These are phyloP conservation scores for Macaranga tanarius DNA, from an alignment of 441 rosid species.

Conservation along the genomic window DNA sequence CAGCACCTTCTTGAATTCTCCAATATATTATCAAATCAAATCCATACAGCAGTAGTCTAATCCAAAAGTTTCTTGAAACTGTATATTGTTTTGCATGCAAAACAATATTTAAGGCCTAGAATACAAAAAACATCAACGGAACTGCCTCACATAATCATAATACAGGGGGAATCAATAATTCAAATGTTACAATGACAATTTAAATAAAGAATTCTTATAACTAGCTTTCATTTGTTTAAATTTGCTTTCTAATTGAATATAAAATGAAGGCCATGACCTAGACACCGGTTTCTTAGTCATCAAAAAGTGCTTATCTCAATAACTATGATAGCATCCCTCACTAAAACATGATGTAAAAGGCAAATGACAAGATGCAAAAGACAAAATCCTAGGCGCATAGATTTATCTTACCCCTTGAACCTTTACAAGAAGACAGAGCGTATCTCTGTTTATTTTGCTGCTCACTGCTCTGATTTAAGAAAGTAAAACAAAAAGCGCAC, in stretches of 20 bases:
- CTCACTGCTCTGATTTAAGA: constrained; percentile 64
- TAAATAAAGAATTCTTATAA: background rate
- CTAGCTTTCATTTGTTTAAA: background rate
- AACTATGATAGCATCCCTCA: background rate
- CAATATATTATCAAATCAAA: background rate
- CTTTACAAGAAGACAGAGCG: constrained; percentile 69
- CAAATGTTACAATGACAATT: background rate
- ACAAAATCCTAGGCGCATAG: background rate
- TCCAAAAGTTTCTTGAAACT: background rate
- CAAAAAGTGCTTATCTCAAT: background rate
- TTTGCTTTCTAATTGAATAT: background rate
- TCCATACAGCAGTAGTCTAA: background rate
- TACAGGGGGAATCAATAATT: background rate
- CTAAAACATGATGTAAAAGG: background rate
- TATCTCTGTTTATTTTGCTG: constrained; percentile 60
- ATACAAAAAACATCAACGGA: background rate
- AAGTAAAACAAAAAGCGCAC: constrained; percentile 13
- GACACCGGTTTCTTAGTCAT: background rate
- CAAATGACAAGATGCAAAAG: background rate
- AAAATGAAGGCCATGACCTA: background rate
- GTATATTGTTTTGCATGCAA: background rate
- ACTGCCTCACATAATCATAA: background rate
- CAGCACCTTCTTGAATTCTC: background rate
- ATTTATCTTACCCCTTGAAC: constrained; percentile 57
- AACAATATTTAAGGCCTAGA: background rate